A percentile compares a stretch with the other conserved stretches of the same genome.
phyloP scores from a whole-genome alignment of 306 rosid genomes.

The Quercus aquifolioides region DNA sequence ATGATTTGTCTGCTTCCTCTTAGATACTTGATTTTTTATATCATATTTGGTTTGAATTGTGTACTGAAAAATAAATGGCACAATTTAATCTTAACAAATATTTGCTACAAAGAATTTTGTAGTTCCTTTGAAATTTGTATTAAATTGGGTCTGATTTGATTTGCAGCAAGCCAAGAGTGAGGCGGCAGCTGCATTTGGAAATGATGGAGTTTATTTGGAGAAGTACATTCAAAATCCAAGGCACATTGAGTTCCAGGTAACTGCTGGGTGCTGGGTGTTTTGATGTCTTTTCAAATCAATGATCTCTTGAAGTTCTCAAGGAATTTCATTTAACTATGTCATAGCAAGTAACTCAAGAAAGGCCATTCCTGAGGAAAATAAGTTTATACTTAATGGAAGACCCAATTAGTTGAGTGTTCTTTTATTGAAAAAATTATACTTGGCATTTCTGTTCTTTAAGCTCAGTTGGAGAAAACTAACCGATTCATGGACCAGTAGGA shows the following conservation, averaged over 20 bases:
- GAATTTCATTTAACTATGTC: not conserved
- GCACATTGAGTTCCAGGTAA: conserved; percentile 98
- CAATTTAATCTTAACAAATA: not conserved
- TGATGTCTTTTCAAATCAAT: not conserved
- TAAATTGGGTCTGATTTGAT: conserved; percentile 21
- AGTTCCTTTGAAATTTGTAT: conserved; percentile 18
- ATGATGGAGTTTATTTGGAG: conserved; percentile 97
- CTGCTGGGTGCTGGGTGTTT: conserved; percentile 1
- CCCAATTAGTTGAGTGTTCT: not conserved
- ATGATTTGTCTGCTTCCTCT: not conserved
- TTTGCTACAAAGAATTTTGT: not conserved
- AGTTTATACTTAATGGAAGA: not conserved
- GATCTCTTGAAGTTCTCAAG: not conserved
- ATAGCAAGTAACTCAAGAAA: not conserved
- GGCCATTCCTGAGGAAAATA: not conserved
- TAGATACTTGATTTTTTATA: not conserved
- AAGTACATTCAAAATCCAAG: conserved; percentile 95
- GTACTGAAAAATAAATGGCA: not conserved
- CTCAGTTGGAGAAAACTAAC: not conserved
- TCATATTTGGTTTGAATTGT: not conserved
- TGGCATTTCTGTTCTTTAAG: not conserved
- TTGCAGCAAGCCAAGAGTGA: conserved; percentile 98
- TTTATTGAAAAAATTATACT: not conserved
- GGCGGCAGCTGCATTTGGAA: conserved; percentile 99
- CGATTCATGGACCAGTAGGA: not conserved